These are phyloP conservation scores for Didymella keratinophila DNA, from an alignment of 2,329 filamentous ascomycete species.

Conservation along the genomic window DNA sequence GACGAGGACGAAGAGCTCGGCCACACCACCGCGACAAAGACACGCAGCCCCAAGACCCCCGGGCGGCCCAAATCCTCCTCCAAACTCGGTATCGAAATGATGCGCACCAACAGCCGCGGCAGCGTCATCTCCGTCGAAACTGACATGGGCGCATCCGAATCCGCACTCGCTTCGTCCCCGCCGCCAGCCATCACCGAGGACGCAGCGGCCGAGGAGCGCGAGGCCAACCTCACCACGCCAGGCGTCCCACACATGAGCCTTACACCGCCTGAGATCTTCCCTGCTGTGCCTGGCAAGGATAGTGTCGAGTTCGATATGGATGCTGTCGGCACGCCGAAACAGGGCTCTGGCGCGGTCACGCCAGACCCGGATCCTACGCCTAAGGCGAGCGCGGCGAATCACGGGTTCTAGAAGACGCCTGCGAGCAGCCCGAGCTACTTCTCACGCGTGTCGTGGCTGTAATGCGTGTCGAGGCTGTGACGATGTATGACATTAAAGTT, in stretches of 20 bases:
- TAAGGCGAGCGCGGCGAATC: slow-evolving; percentile 30
- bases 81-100: slow-evolving; percentile 95
- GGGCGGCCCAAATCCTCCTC: slow-evolving; percentile 62
- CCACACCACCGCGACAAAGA: slow-evolving; percentile 45
- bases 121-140: slow-evolving; percentile 66
- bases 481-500: slow-evolving; percentile 3
- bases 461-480: neutral
- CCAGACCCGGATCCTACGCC: slow-evolving; percentile 55
- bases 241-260: slow-evolving; percentile 49
- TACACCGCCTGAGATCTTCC: slow-evolving; percentile 62
- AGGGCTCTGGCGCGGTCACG: slow-evolving; percentile 39
- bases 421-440: slow-evolving; percentile 1
- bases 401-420: slow-evolving; percentile 4
- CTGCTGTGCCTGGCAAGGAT: slow-evolving; percentile 52
- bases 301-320: slow-evolving; percentile 51
- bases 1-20: slow-evolving; percentile 94
- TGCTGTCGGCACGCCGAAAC: slow-evolving; percentile 48
- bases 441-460: slow-evolving; percentile 3
- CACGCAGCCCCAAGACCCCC: slow-evolving; percentile 57
- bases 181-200: slow-evolving; percentile 55
- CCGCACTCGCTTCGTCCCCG: slow-evolving; percentile 46
- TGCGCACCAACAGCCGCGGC: slow-evolving; percentile 93
- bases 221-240: slow-evolving; percentile 32
- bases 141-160: slow-evolving; percentile 50
- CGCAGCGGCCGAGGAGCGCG: slow-evolving; percentile 44